A percentile compares a stretch with the other conserved stretches of the same genome.
These are phyloP conservation scores for Penicillium sp. DNA, from an alignment of 2,329 filamentous ascomycete species.

Conservation along the genomic window DNA sequence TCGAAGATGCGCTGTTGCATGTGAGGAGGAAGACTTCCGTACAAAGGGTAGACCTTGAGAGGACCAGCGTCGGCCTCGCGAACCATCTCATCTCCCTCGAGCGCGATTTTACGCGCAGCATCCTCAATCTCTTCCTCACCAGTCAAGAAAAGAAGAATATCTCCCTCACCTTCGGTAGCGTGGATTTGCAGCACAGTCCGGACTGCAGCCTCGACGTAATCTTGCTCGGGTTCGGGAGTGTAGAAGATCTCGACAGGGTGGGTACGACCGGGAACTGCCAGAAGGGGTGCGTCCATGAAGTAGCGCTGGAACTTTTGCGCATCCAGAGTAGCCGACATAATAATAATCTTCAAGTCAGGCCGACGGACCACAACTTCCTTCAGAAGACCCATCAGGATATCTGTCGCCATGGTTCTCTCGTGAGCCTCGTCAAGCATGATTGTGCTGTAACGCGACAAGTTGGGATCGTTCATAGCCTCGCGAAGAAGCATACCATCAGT, in stretches of 20 bases:
- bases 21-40: slow-evolving; percentile 85
- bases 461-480: slow-evolving; percentile 94
- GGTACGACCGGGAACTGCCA: slow-evolving; percentile 91
- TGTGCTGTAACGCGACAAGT: slow-evolving; percentile 88
- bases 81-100: slow-evolving; percentile 89
- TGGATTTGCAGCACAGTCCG: slow-evolving; percentile 96
- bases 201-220: slow-evolving; percentile 94
- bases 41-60: slow-evolving; percentile 85
- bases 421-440: slow-evolving; percentile 99
- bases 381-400: slow-evolving; percentile 93
- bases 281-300: slow-evolving; percentile 88
- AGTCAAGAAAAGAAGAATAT: slow-evolving; percentile 91
- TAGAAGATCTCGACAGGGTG: slow-evolving; percentile 98
- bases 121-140: slow-evolving; percentile 99
- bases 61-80: slow-evolving; percentile 89
- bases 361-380: slow-evolving; percentile 83
- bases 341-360: slow-evolving; percentile 92
- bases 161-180: slow-evolving; percentile 84
- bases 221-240: slow-evolving; percentile 89
- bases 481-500: slow-evolving; percentile 97
- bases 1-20: slow-evolving; percentile 97
- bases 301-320: slow-evolving; percentile 98
- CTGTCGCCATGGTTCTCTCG: slow-evolving; percentile 93
- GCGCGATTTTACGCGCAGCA: slow-evolving; percentile 81
- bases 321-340: slow-evolving; percentile 97